Evolutionary conservation across 768 basidiomycete genomes (phyloP).

Genomic region (Mycena galopus): DNA sequence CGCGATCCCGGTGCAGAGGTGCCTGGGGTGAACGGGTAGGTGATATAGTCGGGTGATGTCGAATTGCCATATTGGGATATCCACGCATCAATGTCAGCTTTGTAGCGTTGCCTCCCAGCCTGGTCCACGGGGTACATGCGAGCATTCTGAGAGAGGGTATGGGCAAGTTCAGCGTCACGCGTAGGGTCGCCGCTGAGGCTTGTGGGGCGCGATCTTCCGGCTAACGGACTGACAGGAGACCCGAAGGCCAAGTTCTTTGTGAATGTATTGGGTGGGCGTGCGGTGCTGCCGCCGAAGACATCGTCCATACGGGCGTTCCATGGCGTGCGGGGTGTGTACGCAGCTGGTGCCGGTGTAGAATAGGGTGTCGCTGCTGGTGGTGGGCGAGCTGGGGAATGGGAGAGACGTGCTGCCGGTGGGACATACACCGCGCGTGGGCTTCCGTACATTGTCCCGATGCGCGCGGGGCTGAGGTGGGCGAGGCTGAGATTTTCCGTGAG

Average conservation of each 20-base stretch:
- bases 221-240: neutral
- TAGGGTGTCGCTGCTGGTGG: neutral
- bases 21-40: constrained; percentile 12
- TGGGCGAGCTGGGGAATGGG: neutral
- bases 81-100: neutral
- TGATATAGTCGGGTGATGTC: neutral
- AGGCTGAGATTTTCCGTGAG: neutral
- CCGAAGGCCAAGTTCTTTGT: neutral
- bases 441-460: neutral
- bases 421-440: neutral
- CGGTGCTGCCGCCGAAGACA: constrained; percentile 5
- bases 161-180: neutral
- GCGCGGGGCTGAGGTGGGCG: neutral
- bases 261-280: neutral
- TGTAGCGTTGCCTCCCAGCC: constrained; percentile 8
- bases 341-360: neutral
- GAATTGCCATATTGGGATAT: constrained; percentile 1
- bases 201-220: neutral
- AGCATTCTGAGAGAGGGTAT: neutral
- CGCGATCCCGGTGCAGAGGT: constrained; percentile 10
- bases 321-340: neutral
- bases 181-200: constrained; percentile 18
- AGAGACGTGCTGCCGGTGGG: neutral
- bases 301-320: neutral
- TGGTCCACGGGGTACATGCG: constrained; percentile 13